Conservation (phyloP, 2,329 filamentous ascomycete species). For the Trichoderma guizhouense region DNA sequence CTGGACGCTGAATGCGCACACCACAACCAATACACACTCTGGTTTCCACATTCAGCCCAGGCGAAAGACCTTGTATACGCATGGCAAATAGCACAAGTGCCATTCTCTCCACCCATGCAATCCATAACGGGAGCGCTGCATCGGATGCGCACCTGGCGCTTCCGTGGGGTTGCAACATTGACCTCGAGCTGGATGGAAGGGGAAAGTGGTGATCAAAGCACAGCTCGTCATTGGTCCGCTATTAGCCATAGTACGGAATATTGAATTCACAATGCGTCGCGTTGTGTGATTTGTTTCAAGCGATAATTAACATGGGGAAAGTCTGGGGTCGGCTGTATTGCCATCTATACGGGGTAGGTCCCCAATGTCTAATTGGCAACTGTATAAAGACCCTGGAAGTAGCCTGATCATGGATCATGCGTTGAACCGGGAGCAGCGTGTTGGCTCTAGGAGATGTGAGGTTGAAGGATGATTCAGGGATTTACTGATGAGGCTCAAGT, state of each 20-base stretch:
- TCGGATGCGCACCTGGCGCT: conserved; percentile 6
- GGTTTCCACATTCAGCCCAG: neutral
- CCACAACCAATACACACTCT: neutral
- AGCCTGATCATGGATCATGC: neutral
- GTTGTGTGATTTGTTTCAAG: neutral
- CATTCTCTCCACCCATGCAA: neutral
- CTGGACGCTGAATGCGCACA: neutral
- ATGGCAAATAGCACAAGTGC: neutral
- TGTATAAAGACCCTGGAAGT: neutral
- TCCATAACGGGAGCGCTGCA: conserved; percentile 8
- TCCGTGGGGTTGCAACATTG: conserved; percentile 9
- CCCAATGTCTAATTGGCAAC: neutral
- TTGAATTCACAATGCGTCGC: neutral
- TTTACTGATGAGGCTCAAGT: neutral
- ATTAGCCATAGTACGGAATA: neutral
- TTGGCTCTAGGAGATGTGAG: neutral
- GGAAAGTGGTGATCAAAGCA: neutral
- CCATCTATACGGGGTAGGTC: neutral
- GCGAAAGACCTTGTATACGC: neutral
- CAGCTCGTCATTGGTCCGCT: neutral
- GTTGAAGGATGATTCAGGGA: neutral
- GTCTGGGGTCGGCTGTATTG: neutral
- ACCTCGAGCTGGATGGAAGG: neutral
- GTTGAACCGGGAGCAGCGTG: neutral
- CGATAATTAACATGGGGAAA: neutral